phyloP scores from a whole-genome alignment of 1,284 basidiomycete genomes.

The Puccinia coronata region DNA sequence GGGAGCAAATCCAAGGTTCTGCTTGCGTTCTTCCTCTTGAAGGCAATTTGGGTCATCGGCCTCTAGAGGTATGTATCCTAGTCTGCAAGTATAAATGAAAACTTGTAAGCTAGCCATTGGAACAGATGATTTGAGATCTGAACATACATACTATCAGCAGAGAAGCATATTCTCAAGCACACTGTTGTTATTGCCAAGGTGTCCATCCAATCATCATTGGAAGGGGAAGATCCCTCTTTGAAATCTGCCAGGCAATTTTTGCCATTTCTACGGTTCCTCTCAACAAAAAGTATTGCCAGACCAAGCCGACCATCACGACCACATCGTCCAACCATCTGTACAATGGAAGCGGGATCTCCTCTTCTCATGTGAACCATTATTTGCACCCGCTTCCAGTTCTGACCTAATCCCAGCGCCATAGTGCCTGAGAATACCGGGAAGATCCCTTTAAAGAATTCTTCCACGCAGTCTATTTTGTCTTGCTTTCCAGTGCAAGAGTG shows the following conservation, averaged over 20 bases:
- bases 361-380: slow-evolving; percentile 18
- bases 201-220: slow-evolving; percentile 13
- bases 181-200: slow-evolving; percentile 10
- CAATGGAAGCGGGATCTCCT: slow-evolving; percentile 7
- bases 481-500: slow-evolving; percentile 10
- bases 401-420: slow-evolving; percentile 24
- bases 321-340: slow-evolving; percentile 13
- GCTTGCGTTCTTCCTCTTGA: not conserved
- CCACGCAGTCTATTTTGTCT: not conserved
- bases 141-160: not conserved
- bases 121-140: not conserved
- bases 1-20: not conserved
- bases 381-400: no score
- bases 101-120: no score
- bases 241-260: not conserved
- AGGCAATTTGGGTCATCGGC: not conserved
- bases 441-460: not conserved
- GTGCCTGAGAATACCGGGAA: slow-evolving; percentile 17
- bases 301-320: not conserved
- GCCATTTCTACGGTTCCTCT: not conserved
- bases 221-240: not conserved
- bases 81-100: slow-evolving; percentile 1
- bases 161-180: not conserved
- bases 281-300: slow-evolving; percentile 11
- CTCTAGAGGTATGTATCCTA: slow-evolving; percentile 4